Evolutionary conservation across 805 yeast species (phyloP).

Genomic region (Helenozyma baotianmanensis): DNA sequence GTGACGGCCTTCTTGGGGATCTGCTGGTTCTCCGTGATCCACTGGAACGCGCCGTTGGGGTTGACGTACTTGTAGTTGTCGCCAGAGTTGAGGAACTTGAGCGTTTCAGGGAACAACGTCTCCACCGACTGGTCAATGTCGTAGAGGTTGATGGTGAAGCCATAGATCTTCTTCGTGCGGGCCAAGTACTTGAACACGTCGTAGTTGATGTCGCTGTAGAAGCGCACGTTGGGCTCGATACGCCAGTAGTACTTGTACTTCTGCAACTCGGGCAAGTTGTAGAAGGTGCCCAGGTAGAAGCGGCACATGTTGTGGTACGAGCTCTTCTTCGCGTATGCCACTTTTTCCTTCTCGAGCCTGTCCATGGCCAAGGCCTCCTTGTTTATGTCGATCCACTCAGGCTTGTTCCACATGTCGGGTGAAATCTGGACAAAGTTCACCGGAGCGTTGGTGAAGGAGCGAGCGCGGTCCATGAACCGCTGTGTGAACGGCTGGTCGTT

Average conservation of each 20-base stretch:
- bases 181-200: conserved; percentile 75
- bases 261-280: conserved; percentile 55
- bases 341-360: conserved; percentile 35
- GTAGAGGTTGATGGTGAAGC: conserved; percentile 64
- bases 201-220: conserved; percentile 65
- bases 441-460: conserved; percentile 25
- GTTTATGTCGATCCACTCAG: conserved; percentile 47
- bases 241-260: conserved; percentile 76
- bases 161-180: conserved; percentile 63
- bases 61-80: conserved; percentile 55
- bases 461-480: conserved; percentile 46
- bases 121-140: conserved; percentile 63
- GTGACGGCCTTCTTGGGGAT: conserved; percentile 39
- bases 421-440: conserved; percentile 40
- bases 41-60: conserved; percentile 46
- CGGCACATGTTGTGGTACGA: conserved; percentile 87
- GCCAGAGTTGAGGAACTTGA: conserved; percentile 50
- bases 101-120: conserved; percentile 66
- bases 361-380: conserved; percentile 39
- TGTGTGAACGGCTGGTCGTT: conserved; percentile 67
- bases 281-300: conserved; percentile 64
- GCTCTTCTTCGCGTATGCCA: conserved; percentile 55
- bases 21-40: conserved; percentile 49
- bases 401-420: conserved; percentile 52
- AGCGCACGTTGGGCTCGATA: conserved; percentile 68